Base-by-base conservation (phyloP, 805 yeast species). In the Teunomyces pallodes region DNA sequence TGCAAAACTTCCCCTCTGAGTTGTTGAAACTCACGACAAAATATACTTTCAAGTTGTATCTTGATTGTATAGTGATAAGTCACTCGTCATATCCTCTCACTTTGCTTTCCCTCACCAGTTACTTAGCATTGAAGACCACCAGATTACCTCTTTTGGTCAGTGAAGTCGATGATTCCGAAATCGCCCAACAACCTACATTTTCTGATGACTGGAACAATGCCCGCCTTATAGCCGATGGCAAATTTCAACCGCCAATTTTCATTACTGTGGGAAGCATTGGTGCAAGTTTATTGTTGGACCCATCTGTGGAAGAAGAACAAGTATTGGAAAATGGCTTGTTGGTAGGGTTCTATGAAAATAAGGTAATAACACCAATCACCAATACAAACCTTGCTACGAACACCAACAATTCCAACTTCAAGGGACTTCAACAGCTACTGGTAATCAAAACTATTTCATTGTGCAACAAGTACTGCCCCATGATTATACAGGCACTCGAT, bases 131-230 rank as follows among this genome's bases (percentile, higher is more conserved):
- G 55, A 83, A 82, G 53, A 80, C 90, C 13, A 86, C 97, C 2
- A 76, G 75, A 49, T 72, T 91, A 45, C 97, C 97, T 5, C 73
- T 82, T 41, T 68, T 90, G 46, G 72, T 81, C 1, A 86, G 95
- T 12, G 80, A 83, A 29, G 82, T 82, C 29, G 83, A 87, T 58
- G 86, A 82, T 54, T 65, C 62, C 45, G 83, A 83, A 50, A 80
- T 89, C 16, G 96, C 86, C 61, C 97, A 91, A 64, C 84, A 87
- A 53, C 97, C 97, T 1, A 86, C 89, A 0, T 91, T 92, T 58
- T 83, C 91, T 36, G 97, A 91, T 59, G 96, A 90, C 55, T 92
- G 87, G 91, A 85, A 74, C 58, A 72, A 70, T 51, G 81, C 84
- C 26, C 74, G 54, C 47, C 75, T 60, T 33, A 67, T 86, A 28